These are phyloP conservation scores for Fusarium tupiense DNA, from an alignment of 2,329 filamentous ascomycete genomes.

Conservation along the genomic window DNA sequence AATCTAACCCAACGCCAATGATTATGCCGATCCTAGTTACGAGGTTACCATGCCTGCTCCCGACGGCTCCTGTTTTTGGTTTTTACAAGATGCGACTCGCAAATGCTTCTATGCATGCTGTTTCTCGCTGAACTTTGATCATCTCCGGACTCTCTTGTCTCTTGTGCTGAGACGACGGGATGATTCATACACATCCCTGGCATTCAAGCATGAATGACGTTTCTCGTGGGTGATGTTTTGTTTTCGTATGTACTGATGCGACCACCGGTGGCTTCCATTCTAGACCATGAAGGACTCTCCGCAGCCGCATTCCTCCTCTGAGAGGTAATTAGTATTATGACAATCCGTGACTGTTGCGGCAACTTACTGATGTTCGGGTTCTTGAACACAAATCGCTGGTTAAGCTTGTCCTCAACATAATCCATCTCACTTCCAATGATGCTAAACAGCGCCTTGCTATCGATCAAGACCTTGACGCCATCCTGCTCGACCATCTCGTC, in stretches of 20 bases:
- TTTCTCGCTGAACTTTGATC: background rate
- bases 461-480: slow-evolving; percentile 93
- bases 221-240: slow-evolving; percentile 17
- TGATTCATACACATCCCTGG: background rate
- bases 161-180: background rate
- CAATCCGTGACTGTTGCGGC: background rate
- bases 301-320: slow-evolving; percentile 95
- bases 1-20: slow-evolving; percentile 43
- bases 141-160: background rate
- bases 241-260: background rate
- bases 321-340: slow-evolving; percentile 44
- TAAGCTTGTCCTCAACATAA: slow-evolving; percentile 96
- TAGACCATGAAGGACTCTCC: slow-evolving; percentile 95
- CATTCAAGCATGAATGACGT: slow-evolving; percentile 20
- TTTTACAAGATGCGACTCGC: slow-evolving; percentile 29
- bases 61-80: slow-evolving; percentile 25
- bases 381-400: slow-evolving; percentile 89
- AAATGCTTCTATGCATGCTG: slow-evolving; percentile 30
- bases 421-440: slow-evolving; percentile 99
- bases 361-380: slow-evolving; percentile 98
- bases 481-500: slow-evolving; percentile 96
- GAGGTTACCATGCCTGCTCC: slow-evolving; percentile 4
- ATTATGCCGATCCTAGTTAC: slow-evolving; percentile 32
- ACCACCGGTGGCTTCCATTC: background rate
- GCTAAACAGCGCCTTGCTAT: slow-evolving; percentile 96